Evolutionary conservation across 768 basidiomycete genomes (phyloP).

Genomic region (Filobasidium wieringae): DNA sequence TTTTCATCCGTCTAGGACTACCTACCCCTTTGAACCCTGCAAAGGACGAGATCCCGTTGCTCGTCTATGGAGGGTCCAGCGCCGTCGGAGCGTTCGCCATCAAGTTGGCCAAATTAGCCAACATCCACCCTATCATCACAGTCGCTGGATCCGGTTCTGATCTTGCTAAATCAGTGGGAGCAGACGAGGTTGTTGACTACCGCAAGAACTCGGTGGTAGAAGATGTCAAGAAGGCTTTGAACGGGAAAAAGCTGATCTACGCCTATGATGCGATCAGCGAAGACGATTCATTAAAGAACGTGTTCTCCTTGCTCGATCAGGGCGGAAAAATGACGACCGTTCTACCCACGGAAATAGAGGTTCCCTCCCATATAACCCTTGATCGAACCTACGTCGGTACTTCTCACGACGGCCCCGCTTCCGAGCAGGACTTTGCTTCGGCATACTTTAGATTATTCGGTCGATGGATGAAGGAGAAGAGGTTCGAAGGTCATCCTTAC

Average conservation of each 20-base stretch:
- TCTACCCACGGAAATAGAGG: neutral
- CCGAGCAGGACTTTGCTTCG: conserved; percentile 4
- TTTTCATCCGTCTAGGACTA: conserved; percentile 1
- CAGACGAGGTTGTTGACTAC: conserved; percentile 7
- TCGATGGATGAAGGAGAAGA: neutral
- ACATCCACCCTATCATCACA: conserved; percentile 15
- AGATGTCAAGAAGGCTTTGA: conserved; percentile 7
- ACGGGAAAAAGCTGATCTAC: neutral
- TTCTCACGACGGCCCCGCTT: neutral
- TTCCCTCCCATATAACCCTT: too few relatives aligned
- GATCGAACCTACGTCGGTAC: conserved; percentile 5
- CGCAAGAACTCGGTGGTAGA: conserved; percentile 8
- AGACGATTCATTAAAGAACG: neutral
- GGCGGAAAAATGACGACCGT: conserved; percentile 2
- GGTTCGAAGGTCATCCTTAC: conserved; percentile 4
- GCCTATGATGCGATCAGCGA: conserved; percentile 9
- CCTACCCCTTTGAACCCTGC: conserved; percentile 11
- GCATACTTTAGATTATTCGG: conserved; percentile 4
- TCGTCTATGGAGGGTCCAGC: conserved; percentile 12
- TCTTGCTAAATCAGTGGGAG: conserved; percentile 11
- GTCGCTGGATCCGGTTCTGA: conserved; percentile 10
- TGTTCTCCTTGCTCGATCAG: neutral
- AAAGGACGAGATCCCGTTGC: neutral
- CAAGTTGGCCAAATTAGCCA: conserved; percentile 13
- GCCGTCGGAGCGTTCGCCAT: conserved; percentile 14